A percentile compares a stretch with the other conserved stretches of the same genome.
Evolutionary conservation across 78 protist species (phyloP).

Genomic region (Abeoforma whisleri): DNA sequence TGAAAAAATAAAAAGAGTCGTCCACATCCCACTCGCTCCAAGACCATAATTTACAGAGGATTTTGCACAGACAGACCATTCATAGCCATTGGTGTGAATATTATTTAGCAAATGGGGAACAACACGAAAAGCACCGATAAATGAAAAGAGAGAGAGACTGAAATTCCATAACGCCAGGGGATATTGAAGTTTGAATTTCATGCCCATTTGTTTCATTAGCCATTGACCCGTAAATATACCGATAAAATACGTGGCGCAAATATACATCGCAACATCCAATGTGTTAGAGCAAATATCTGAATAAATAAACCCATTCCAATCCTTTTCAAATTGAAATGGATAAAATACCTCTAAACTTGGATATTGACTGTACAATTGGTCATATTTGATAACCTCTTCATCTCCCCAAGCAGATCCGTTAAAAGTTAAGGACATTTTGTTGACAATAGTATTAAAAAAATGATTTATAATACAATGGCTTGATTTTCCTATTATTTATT

Average conservation of each 20-base stretch:
- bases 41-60: constrained; percentile 21
- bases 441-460: too few species aligned
- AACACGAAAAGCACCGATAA: constrained; percentile 32
- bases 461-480: too few species aligned
- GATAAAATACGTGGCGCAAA: not conserved
- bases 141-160: constrained; percentile 19
- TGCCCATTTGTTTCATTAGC: too few species aligned
- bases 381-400: not conserved
- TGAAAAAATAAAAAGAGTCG: constrained; percentile 28
- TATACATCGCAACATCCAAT: not conserved
- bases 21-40: constrained; percentile 26
- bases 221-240: constrained; percentile 2
- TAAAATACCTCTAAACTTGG: constrained; percentile 15
- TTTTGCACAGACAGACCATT: not conserved
- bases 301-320: constrained; percentile 15
- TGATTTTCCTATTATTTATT: too few species aligned
- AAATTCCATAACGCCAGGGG: constrained; percentile 24
- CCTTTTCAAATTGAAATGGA: constrained; percentile 30
- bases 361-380: constrained; percentile 2
- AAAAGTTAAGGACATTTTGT: not conserved
- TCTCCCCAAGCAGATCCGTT: not conserved
- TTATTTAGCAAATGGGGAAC: constrained; percentile 35
- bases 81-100: not conserved
- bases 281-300: constrained; percentile 15
- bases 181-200: not conserved